Base-by-base conservation (phyloP, 805 yeast species). In the Ogataea allantospora region DNA sequence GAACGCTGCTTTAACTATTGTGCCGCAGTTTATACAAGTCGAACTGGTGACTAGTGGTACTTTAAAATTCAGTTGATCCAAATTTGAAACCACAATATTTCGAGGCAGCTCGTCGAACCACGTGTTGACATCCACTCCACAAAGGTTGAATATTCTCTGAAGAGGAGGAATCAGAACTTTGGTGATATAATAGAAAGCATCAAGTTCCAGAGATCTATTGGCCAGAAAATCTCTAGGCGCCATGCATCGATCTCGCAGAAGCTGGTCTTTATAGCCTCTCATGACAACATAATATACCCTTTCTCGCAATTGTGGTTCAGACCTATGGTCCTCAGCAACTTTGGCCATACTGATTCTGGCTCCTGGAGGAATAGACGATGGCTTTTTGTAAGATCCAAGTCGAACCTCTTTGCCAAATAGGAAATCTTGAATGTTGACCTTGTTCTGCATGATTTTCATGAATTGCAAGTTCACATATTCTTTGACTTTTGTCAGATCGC, bases 321-420 rank as follows among this genome's bases (percentile, higher is more conserved):
- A 72, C 26, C 95, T 63, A 12, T 71, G 74, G 56, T 93, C 99
- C 4, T 67, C 58, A 20, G 71, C 71, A 59, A 78, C 73, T 42
- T 71, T 73, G 46, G 74, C 73, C 44, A 73, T 71, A n/a, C 93
- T 83, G 2, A 93, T 71, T 10, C 80, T 70, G 0, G 99, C 98
- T 0, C 98, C 98, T 0, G 98, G 93, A 0, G 99, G 99, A 2
- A 88, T 73, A 35, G 78, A 71, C 10, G 68, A 66, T 21, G 77
- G 83, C 45, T 76, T 79, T 55, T 84, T 84, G 57, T 93, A 93
- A 0, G 82, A 70, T 0, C 98, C 98, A 30, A 88, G 65, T 39
- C 83, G 72, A 3, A 93, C 97, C 50, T 85, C 96, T 54, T 85
- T 86, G 2, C 95, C 89, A 66, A 93, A 93, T 53, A 95, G 83